Evolutionary conservation across 352 stramenopile genomes (phyloP), one percentile per base, ranked within the genome.

Genomic region (Thalassiosira mediterranea): DNA sequence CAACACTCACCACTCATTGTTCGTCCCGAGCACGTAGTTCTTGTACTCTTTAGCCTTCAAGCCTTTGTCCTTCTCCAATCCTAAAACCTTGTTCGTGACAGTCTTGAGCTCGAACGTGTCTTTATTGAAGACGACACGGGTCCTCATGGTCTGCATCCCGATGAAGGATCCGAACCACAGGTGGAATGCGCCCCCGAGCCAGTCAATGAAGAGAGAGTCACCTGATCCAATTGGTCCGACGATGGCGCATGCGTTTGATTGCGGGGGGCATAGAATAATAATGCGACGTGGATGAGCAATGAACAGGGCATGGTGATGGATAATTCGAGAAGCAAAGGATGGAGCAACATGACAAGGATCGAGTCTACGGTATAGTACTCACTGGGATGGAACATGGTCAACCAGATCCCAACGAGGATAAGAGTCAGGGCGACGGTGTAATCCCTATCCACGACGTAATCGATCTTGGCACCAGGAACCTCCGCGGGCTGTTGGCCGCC

Each of bases 11-110:
- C 87, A 93, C 10, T 79, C 70, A 49, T 93, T 93, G 1, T 26
- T 49, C 1, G 80, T 88, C 25, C 79, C 87, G 26, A 87, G 70
- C 8, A 93, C 85, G 57, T 90, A 88, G 76, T 93, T 93, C 32
- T 86, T 76, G 21, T 72, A 79, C 26, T 84, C 79, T 23, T 74
- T 68, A 15, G 72, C 47, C 11, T 87, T 40, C 21, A 79, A 48
- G 46, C 49, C 59, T 51, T 84, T 84, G 29, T 89, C 81, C 10
- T 67, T 44, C 38, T 79, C 63, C 3, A 83, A 26, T 15, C 64
- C 53, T 37, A 76, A 67, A 56, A 76, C 68, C 29, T 87, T 85
- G 51, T 70, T 21, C 23, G 44, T 26, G 19, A 89, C 57, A 44
- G 76, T 88, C 59, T 88, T 89, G 32, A 91, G 83, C 32, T 90